Evolutionary conservation across 331 rosid genomes (phyloP), one percentile per base, ranked within the genome.

Genomic region (Pyracantha coccinea): DNA sequence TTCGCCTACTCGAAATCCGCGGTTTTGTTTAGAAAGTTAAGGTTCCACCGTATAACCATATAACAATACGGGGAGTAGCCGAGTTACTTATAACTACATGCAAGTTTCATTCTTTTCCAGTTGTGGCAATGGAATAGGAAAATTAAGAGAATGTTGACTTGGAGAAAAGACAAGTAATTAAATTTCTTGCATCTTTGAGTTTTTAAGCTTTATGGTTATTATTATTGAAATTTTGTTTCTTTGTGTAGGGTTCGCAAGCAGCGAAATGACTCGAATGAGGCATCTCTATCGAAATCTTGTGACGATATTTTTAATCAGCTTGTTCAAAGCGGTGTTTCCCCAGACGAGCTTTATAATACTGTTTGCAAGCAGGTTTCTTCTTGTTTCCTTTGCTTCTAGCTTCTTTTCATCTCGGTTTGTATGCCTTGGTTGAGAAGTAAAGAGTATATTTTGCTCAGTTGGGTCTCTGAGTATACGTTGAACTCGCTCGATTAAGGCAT

Each of bases 351-450:
- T 74, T 91, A 91, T 72, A 19, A 85, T 66, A 84, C 96, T 28
- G 92, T 93, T 77, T 91, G 93, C 96, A 89, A 93, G 79, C 97
- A 93, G 98, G 98, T 93, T 41, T 62, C 60, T 72, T 72, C 45
- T 75, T 60, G 41, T 10, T 73, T 28, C 38, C 23, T 75, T 52
- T 89, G 61, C 64, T 59, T 73, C n/a, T 38, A 17, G 15, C 33
- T 41, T 20, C 25, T 5, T 41, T 41, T 41, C 7, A 4, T 29
- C 44, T 47, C 19, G 61, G 47, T 28, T 54, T 71, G 47, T 50
- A 62, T 64, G n/a, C 72, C 7, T 41, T 5, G 50, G 59, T 20
- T 16, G 12, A 31, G 61, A 61, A 21, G 2, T 75, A 23, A 24
- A 19, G 57, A 0, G 6, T 21, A 8, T 20, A 17, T 52, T 16